A percentile compares a stretch with the other conserved stretches of the same genome.
Conservation (phyloP, 2,329 filamentous ascomycete genomes). For the Fusarium succisae region DNA sequence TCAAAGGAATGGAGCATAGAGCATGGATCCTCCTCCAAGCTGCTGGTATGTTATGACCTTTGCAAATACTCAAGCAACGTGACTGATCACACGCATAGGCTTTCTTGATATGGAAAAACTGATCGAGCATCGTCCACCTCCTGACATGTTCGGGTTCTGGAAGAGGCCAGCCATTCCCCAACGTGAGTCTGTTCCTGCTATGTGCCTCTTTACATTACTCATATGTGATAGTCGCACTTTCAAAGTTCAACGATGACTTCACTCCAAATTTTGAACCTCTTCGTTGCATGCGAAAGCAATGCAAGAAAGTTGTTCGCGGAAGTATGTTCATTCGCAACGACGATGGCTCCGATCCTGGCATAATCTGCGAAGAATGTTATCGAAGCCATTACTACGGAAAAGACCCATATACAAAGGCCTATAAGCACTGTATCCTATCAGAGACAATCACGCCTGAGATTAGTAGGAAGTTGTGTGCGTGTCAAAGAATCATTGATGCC, state of each 20-base stretch:
- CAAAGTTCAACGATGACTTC: constrained; percentile 10
- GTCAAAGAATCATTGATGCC: neutral
- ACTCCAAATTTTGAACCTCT: constrained; percentile 28
- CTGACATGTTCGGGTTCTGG: constrained; percentile 28
- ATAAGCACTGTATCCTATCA: constrained; percentile 29
- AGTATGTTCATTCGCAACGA: constrained; percentile 31
- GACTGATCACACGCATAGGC: constrained; percentile 9
- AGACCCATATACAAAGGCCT: constrained; percentile 22
- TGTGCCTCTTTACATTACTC: neutral
- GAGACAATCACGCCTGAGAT: constrained; percentile 27
- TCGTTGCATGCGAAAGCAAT: constrained; percentile 23
- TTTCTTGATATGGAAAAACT: constrained; percentile 37
- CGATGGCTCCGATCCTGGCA: neutral
- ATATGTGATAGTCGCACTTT: constrained; percentile 13
- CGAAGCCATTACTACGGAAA: constrained; percentile 16
- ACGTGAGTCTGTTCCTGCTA: constrained; percentile 2
- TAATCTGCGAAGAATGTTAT: constrained; percentile 35
- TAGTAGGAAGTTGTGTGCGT: constrained; percentile 29
- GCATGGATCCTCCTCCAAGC: constrained; percentile 33
- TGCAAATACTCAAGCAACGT: neutral
- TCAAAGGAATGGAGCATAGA: constrained; percentile 24
- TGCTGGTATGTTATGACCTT: constrained; percentile 6
- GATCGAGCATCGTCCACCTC: constrained; percentile 33
- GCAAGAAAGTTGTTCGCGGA: constrained; percentile 25
- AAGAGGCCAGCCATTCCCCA: constrained; percentile 37